Evolutionary conservation across 164 flowering plant genomes (phyloP).

Genomic region (Vitis rotundifolia): DNA sequence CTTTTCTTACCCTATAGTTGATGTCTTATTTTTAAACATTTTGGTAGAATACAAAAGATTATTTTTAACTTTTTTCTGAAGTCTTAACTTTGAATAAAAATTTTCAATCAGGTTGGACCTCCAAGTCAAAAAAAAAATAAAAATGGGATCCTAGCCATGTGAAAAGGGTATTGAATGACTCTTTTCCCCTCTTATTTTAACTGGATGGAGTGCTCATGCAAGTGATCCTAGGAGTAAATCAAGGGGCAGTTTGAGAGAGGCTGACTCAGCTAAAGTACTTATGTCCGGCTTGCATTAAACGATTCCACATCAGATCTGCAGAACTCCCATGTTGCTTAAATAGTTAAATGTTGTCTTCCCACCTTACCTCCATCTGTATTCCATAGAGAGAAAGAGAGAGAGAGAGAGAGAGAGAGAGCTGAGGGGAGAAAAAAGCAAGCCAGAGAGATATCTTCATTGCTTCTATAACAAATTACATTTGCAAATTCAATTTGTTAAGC

Average conservation of each 20-base stretch:
- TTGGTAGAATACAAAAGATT: no score
- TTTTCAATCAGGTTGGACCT: no score
- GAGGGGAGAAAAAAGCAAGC: neutral
- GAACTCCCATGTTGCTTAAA: conserved; percentile 14
- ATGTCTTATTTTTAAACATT: no score
- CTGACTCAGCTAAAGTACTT: conserved; percentile 18
- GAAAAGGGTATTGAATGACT: neutral
- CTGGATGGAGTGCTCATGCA: neutral
- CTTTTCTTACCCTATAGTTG: no score
- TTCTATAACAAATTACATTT: neutral
- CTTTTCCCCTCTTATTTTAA: conserved; percentile 1
- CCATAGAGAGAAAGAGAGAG: conserved; percentile 5
- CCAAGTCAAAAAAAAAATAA: no score
- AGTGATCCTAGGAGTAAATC: neutral
- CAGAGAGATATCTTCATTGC: neutral
- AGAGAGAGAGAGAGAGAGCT: conserved; percentile 9
- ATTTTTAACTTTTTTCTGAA: no score
- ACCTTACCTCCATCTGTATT: neutral
- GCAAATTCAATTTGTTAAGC: neutral
- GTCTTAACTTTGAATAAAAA: no score
- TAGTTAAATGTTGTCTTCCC: neutral
- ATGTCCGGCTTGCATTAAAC: conserved; percentile 11
- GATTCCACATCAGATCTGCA: conserved; percentile 27
- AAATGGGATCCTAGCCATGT: neutral
- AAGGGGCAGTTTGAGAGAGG: conserved; percentile 9